Percentiles rank a stretch among this genome's conserved stretches.
phyloP scores from a whole-genome alignment of 2,329 filamentous ascomycete genomes.

The Fusarium piperis region DNA sequence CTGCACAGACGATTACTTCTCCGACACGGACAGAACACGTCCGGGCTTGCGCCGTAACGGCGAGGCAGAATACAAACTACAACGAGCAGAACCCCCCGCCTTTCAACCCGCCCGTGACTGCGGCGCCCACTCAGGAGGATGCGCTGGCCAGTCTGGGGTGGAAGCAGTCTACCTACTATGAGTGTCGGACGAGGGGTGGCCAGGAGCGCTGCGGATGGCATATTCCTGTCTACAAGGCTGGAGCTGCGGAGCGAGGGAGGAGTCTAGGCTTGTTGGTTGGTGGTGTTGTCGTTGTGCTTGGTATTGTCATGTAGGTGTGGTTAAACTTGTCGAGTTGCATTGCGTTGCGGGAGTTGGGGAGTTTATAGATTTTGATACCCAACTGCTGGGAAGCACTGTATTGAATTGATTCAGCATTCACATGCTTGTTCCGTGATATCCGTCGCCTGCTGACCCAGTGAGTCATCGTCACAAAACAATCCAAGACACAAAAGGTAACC shows the following conservation, averaged over 20 bases:
- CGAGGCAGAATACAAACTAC: conserved; percentile 10
- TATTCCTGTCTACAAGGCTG: conserved; percentile 45
- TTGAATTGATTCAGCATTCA: background rate
- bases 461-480: conserved; percentile 6
- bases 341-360: conserved; percentile 19
- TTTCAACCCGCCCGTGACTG: conserved; percentile 46
- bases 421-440: background rate
- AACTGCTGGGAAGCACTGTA: conserved; percentile 27
- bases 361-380: conserved; percentile 36
- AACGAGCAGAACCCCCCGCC: conserved; percentile 33
- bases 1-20: conserved; percentile 13
- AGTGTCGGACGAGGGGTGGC: conserved; percentile 45
- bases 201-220: conserved; percentile 50
- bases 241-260: conserved; percentile 32
- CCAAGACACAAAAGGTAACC: conserved; percentile 4
- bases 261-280: conserved; percentile 26
- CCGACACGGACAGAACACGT: background rate
- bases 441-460: background rate
- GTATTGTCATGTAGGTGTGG: conserved; percentile 10
- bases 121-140: conserved; percentile 45
- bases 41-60: conserved; percentile 4
- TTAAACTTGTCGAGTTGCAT: conserved; percentile 2
- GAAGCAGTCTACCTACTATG: conserved; percentile 48
- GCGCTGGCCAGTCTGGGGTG: conserved; percentile 45
- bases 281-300: conserved; percentile 17